Evolutionary conservation across 2,329 filamentous ascomycete genomes (phyloP), one percentile per base, ranked within the genome.

Genomic region (Fusarium penzigii): DNA sequence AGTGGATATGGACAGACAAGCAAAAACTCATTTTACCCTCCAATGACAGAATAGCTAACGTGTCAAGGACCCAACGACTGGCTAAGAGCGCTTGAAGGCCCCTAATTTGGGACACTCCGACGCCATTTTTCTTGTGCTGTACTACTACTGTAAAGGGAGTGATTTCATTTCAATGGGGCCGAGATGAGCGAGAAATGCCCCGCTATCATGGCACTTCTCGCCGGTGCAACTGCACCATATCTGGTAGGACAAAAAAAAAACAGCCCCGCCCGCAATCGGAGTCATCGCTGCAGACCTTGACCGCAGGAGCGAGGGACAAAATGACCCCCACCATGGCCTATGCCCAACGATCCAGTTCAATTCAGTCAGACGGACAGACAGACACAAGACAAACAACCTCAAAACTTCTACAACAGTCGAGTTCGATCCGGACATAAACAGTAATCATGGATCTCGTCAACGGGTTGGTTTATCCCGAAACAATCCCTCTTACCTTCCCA

Each of bases 381-480:
- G 20, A 25, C 20, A 49, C 50, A 45, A 39, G 39, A 50, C 58
- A 57, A 48, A 38, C 41, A 39, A 25, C 43, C 44, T 42, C 17
- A 38, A 36, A 47, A 46, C 13, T 29, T 9, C 10, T 20, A 39
- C 36, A 55, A 46, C 39, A 43, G 40, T 17, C 39, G 13, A 42
- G 11, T 45, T 55, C 46, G 41, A 17, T 10, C 39, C 48, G 29
- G 40, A 40, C 42, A 32, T 39, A 49, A 42, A 47, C 32, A 20
- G 39, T 44, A 48, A 48, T 53, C 63, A 81, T 82, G 78, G 79
- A 82, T 76, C 69, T 80, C 56, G 76, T 82, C 53, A 78, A 81
- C 68, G 76, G 77, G 79, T 81, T 62, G 61, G 77, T 77, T 49
- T 17, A 32, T 34, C 45, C 50, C 34, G 42, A 38, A 43, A 39